Evolutionary conservation across 1,139 yeast species (phyloP).

Genomic region (Debaryomycetaceae sp.): DNA sequence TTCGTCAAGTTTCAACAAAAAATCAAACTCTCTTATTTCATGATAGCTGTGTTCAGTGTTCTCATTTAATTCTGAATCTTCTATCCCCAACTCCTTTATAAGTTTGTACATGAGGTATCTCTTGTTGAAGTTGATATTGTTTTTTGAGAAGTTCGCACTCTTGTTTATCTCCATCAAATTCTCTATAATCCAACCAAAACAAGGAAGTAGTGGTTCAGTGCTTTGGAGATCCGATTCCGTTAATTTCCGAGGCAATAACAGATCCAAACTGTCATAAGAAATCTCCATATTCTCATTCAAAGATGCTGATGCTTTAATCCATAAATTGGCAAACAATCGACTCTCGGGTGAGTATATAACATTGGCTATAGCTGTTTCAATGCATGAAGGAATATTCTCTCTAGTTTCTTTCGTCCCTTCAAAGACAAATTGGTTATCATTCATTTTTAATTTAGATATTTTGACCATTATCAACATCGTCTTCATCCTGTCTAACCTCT

Average conservation of each 20-base stretch:
- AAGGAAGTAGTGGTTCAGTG: slow-evolving; percentile 55
- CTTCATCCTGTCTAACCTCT: slow-evolving; percentile 68
- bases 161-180: slow-evolving; percentile 37
- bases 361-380: slow-evolving; percentile 76
- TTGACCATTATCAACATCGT: slow-evolving; percentile 66
- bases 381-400: slow-evolving; percentile 71
- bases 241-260: slow-evolving; percentile 34
- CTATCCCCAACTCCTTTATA: slow-evolving; percentile 40
- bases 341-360: slow-evolving; percentile 82
- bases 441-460: slow-evolving; percentile 68
- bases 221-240: slow-evolving; percentile 26
- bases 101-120: slow-evolving; percentile 41
- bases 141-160: slow-evolving; percentile 31
- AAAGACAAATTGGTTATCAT: slow-evolving; percentile 54
- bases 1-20: slow-evolving; percentile 42
- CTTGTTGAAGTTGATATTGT: slow-evolving; percentile 39
- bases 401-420: slow-evolving; percentile 27
- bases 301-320: slow-evolving; percentile 54
- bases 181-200: slow-evolving; percentile 67
- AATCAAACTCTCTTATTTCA: slow-evolving; percentile 45
- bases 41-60: slow-evolving; percentile 23
- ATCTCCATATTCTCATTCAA: slow-evolving; percentile 14
- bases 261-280: slow-evolving; percentile 28
- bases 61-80: slow-evolving; percentile 24
- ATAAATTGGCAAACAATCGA: slow-evolving; percentile 59